phyloP scores from a whole-genome alignment of 768 basidiomycete genomes.

The Cystobasidium onofrii region DNA sequence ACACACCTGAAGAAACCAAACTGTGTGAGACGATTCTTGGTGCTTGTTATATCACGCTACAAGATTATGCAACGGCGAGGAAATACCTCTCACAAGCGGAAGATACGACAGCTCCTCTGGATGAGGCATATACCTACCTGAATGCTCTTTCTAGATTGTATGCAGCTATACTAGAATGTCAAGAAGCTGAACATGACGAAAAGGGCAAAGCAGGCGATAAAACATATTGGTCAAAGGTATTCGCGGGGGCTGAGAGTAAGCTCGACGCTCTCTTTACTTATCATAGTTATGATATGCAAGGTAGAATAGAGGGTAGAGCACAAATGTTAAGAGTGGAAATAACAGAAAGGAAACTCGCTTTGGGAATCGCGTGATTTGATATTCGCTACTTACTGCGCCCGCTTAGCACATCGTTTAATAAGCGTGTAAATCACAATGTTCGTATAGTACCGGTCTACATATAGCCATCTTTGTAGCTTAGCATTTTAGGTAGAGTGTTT shows the following conservation, averaged over 20 bases:
- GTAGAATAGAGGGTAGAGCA: slow-evolving; percentile 20
- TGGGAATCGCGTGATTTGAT: slow-evolving; percentile 1
- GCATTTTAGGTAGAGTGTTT: background rate
- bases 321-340: slow-evolving; percentile 29
- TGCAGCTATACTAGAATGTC: slow-evolving; percentile 14
- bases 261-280: slow-evolving; percentile 7
- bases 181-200: slow-evolving; percentile 12
- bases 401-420: no score
- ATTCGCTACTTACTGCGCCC: no score
- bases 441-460: background rate
- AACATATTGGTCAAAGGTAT: background rate
- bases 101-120: background rate
- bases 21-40: slow-evolving; percentile 24
- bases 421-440: no score
- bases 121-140: slow-evolving; percentile 26
- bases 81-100: slow-evolving; percentile 11
- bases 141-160: slow-evolving; percentile 12
- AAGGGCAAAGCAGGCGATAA: background rate
- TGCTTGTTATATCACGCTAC: slow-evolving; percentile 13
- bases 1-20: slow-evolving; percentile 18
- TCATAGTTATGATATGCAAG: slow-evolving; percentile 22
- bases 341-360: background rate
- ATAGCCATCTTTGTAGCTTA: background rate
- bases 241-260: slow-evolving; percentile 6
- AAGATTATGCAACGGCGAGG: background rate